Percentiles rank a stretch among this genome's conserved stretches.
Evolutionary conservation across 768 basidiomycete species (phyloP).

Genomic region (Auriculariales sp.): DNA sequence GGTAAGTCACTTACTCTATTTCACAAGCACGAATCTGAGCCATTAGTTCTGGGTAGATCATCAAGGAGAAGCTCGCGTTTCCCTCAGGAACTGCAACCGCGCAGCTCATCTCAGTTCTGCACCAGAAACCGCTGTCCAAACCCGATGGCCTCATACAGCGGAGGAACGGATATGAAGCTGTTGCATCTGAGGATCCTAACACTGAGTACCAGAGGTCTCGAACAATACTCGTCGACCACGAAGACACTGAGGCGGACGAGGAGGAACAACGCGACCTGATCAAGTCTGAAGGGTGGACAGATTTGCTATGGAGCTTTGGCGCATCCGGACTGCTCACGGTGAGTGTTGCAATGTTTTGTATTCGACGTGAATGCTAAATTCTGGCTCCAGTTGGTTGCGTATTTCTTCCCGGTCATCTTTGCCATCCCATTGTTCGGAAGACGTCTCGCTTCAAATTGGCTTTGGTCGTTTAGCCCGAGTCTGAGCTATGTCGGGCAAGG

Average conservation of each 20-base stretch:
- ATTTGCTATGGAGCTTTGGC: slow-evolving; percentile 64
- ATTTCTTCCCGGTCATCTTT: slow-evolving; percentile 82
- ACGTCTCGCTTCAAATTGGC: slow-evolving; percentile 73
- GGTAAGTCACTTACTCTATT: slow-evolving; percentile 27
- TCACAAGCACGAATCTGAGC: slow-evolving; percentile 2
- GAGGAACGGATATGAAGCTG: slow-evolving; percentile 39
- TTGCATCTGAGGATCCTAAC: slow-evolving; percentile 4
- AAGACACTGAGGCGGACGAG: slow-evolving; percentile 14
- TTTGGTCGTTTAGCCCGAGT: slow-evolving; percentile 89
- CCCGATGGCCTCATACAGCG: slow-evolving; percentile 28
- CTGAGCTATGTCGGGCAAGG: slow-evolving; percentile 90
- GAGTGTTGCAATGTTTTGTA: slow-evolving; percentile 12
- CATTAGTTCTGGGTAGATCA: slow-evolving; percentile 38
- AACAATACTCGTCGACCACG: slow-evolving; percentile 20
- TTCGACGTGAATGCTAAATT: slow-evolving; percentile 1
- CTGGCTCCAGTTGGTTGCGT: slow-evolving; percentile 56
- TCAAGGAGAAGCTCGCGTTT: slow-evolving; percentile 87
- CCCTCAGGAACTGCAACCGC: slow-evolving; percentile 95
- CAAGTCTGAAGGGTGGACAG: slow-evolving; percentile 59
- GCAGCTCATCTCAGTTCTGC: slow-evolving; percentile 83
- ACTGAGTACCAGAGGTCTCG: slow-evolving; percentile 6
- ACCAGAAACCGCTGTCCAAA: slow-evolving; percentile 56
- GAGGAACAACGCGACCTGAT: slow-evolving; percentile 33
- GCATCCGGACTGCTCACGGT: slow-evolving; percentile 69
- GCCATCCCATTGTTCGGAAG: slow-evolving; percentile 75